These are phyloP conservation scores for Nakaseomyces bracarensis DNA, from an alignment of 1,139 yeast species.

Conservation along the genomic window DNA sequence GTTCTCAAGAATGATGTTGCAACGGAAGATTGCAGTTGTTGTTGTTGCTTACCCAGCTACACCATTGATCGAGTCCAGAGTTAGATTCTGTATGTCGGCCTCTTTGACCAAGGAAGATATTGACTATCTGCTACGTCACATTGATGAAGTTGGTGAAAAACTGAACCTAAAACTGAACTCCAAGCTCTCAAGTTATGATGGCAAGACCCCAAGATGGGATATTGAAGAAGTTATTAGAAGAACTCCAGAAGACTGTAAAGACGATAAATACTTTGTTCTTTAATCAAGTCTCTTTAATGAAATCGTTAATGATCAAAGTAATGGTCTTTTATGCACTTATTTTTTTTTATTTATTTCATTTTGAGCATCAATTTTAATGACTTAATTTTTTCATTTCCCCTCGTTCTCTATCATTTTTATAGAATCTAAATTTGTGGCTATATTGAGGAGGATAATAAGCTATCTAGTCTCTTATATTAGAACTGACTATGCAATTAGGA, in stretches of 20 bases:
- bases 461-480: not conserved
- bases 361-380: conserved; percentile 1
- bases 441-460: not conserved
- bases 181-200: conserved; percentile 63
- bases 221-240: conserved; percentile 67
- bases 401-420: not conserved
- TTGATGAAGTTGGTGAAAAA: conserved; percentile 73
- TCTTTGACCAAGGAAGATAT: conserved; percentile 90
- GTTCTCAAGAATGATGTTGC: conserved; percentile 71
- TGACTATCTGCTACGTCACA: conserved; percentile 65
- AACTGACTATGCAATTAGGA: not conserved
- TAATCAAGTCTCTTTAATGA: conserved; percentile 5
- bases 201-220: conserved; percentile 65
- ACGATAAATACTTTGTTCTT: conserved; percentile 34
- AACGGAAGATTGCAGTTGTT: conserved; percentile 81
- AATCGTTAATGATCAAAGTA: not conserved
- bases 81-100: conserved; percentile 85
- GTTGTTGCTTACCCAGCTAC: conserved; percentile 98
- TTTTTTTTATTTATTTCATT: not conserved
- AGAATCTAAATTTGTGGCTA: not conserved
- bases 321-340: not conserved
- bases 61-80: conserved; percentile 81
- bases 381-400: not conserved
- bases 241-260: conserved; percentile 64
- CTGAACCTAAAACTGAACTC: conserved; percentile 70